Percentiles rank a stretch among this genome's conserved stretches.
Evolutionary conservation across 2,329 filamentous ascomycete genomes (phyloP).

Genomic region (Aspergillus sp.): DNA sequence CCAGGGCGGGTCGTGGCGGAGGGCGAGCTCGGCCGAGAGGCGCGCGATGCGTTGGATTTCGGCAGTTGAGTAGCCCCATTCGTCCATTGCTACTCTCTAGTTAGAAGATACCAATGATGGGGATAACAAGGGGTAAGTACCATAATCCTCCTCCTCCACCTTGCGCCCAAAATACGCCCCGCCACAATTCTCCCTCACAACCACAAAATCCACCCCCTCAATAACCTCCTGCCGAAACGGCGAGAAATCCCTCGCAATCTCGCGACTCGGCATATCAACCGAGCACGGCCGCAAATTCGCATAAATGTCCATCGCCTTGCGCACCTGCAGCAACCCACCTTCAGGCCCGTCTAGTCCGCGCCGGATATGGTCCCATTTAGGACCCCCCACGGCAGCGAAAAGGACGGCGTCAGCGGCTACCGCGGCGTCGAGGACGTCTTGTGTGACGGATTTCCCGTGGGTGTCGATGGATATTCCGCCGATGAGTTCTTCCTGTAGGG

Average conservation of each 20-base stretch:
- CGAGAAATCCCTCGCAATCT: slow-evolving; percentile 76
- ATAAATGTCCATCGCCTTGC: slow-evolving; percentile 86
- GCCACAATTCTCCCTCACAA: slow-evolving; percentile 49
- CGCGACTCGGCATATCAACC: slow-evolving; percentile 74
- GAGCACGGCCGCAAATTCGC: slow-evolving; percentile 81
- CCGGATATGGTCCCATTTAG: slow-evolving; percentile 77
- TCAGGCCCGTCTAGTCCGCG: slow-evolving; percentile 77
- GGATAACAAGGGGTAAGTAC: slow-evolving; percentile 18
- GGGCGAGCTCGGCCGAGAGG: slow-evolving; percentile 76
- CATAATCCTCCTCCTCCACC: slow-evolving; percentile 43
- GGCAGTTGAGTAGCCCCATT: slow-evolving; percentile 77
- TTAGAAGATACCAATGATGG: not conserved
- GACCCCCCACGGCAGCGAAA: slow-evolving; percentile 86
- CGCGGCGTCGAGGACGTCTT: slow-evolving; percentile 76
- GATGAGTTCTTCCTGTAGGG: slow-evolving; percentile 73
- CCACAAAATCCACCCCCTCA: slow-evolving; percentile 80
- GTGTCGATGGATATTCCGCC: slow-evolving; percentile 86
- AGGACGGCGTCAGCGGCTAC: slow-evolving; percentile 83
- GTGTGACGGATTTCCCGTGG: slow-evolving; percentile 73
- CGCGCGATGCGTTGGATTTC: slow-evolving; percentile 85
- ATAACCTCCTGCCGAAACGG: slow-evolving; percentile 82
- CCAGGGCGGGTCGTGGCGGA: slow-evolving; percentile 70
- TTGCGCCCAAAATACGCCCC: slow-evolving; percentile 49
- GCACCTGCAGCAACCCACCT: slow-evolving; percentile 80
- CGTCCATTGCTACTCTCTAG: slow-evolving; percentile 61